A percentile compares a stretch with the other conserved stretches of the same genome.
Evolutionary conservation across 805 yeast genomes (phyloP).

Genomic region (Komagataella kurtzmanii): DNA sequence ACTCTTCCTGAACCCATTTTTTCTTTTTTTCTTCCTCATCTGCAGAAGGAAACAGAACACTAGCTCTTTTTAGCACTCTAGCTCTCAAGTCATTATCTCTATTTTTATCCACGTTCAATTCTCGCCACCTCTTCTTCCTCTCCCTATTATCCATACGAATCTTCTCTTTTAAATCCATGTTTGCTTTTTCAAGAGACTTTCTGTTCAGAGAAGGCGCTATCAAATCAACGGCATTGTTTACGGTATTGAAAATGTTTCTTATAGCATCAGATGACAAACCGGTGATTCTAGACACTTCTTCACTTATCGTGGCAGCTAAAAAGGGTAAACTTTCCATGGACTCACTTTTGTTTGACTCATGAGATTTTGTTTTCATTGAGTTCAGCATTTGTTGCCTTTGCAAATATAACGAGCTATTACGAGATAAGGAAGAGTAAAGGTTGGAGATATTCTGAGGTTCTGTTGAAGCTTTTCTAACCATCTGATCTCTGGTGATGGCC

Average conservation of each 20-base stretch:
- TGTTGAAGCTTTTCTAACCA: constrained; percentile 10
- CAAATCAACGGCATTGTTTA: background rate
- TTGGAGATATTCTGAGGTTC: background rate
- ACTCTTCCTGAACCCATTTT: constrained; percentile 69
- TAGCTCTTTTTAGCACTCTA: constrained; percentile 65
- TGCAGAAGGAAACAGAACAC: constrained; percentile 45
- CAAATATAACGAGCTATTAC: background rate
- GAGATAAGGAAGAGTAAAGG: background rate
- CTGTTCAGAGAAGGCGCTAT: constrained; percentile 2
- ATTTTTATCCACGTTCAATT: constrained; percentile 64
- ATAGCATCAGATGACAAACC: background rate
- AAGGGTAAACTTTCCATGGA: background rate
- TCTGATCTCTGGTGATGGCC: constrained; percentile 36
- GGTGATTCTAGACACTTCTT: background rate
- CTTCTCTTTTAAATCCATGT: constrained; percentile 34
- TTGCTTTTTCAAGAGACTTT: background rate
- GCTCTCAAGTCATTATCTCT: constrained; percentile 80
- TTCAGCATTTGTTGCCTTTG: background rate
- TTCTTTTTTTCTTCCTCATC: constrained; percentile 36
- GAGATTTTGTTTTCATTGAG: background rate
- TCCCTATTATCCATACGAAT: constrained; percentile 58
- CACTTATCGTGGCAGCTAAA: background rate
- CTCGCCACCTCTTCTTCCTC: constrained; percentile 77
- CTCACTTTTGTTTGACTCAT: background rate
- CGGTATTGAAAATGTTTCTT: background rate